Percentiles rank a stretch among this genome's conserved stretches.
Conservation (phyloP, 306 rosid genomes). For the Fagus sylvatica region DNA sequence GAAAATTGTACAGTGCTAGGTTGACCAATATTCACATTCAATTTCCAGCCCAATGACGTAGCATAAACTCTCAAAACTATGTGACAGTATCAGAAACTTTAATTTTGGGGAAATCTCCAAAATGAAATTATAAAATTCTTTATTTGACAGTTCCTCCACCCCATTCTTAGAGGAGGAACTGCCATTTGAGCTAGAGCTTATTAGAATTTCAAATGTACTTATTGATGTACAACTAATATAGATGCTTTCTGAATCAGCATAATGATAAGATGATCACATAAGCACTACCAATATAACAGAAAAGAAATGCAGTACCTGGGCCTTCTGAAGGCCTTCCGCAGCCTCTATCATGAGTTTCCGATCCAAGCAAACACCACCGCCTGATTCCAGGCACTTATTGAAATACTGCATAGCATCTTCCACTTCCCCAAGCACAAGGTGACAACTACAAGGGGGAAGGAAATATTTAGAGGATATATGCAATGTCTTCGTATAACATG, state of each 20-base stretch:
- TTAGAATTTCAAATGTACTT: not conserved
- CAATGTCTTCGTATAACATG: not conserved
- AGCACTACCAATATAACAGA: constrained; percentile 16
- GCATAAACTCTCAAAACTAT: not conserved
- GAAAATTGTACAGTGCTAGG: not conserved
- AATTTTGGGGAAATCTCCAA: not conserved
- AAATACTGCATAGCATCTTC: constrained; percentile 59
- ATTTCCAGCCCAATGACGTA: not conserved
- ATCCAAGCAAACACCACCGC: constrained; percentile 74
- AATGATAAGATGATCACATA: constrained; percentile 19
- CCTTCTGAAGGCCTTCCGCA: constrained; percentile 73
- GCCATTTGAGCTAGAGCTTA: not conserved
- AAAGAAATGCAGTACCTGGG: constrained; percentile 66
- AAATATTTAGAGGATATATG: constrained; percentile 9
- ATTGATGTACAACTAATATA: not conserved
- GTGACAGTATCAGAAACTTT: not conserved
- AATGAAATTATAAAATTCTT: not conserved
- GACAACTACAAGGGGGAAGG: constrained; percentile 57
- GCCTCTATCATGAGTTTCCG: constrained; percentile 81
- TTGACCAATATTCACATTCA: not conserved
- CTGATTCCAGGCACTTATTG: constrained; percentile 62
- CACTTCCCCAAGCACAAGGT: constrained; percentile 85
- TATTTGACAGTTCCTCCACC: not conserved
- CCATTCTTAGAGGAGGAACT: not conserved
- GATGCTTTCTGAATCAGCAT: constrained; percentile 3